A percentile compares a stretch with the other conserved stretches of the same genome.
These are phyloP conservation scores for Xylaria sp. DNA, from an alignment of 2,329 filamentous ascomycete genomes.

Conservation along the genomic window DNA sequence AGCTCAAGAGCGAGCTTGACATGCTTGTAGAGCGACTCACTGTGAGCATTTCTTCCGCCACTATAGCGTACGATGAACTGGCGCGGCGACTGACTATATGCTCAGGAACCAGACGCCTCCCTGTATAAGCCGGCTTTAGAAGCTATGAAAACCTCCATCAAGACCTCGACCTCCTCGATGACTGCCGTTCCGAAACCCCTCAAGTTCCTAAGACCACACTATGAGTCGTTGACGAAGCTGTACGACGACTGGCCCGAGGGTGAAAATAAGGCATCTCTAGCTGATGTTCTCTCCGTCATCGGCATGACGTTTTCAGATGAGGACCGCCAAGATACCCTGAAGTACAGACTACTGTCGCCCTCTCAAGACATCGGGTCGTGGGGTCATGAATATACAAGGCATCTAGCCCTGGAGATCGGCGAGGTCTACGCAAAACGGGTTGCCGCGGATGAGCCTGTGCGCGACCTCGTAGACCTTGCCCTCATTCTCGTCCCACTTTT, in stretches of 20 bases:
- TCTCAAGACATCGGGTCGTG: constrained; percentile 94
- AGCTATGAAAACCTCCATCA: constrained; percentile 98
- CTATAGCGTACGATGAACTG: not conserved
- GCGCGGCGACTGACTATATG: constrained; percentile 29
- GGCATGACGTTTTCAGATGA: constrained; percentile 99
- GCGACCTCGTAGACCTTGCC: constrained; percentile 87
- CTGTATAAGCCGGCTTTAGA: constrained; percentile 94
- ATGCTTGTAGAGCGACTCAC: constrained; percentile 97
- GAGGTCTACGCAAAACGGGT: constrained; percentile 91
- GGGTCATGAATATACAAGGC: constrained; percentile 98
- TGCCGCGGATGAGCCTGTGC: constrained; percentile 82
- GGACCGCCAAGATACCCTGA: constrained; percentile 93
- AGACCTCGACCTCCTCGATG: constrained; percentile 99
- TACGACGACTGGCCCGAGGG: constrained; percentile 91
- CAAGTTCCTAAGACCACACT: constrained; percentile 97
- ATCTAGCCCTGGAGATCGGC: constrained; percentile 94
- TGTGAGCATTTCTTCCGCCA: constrained; percentile 60
- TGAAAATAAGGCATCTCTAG: constrained; percentile 87
- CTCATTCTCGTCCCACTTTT: constrained; percentile 91
- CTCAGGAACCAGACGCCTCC: constrained; percentile 82
- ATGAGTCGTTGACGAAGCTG: constrained; percentile 85
- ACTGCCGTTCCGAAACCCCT: constrained; percentile 98
- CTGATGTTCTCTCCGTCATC: constrained; percentile 95
- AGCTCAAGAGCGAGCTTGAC: constrained; percentile 96
- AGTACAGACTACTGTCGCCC: constrained; percentile 90